Evolutionary conservation across 371 early-diverging fungal species (phyloP).

Genomic region (Umbelopsis sp.): DNA sequence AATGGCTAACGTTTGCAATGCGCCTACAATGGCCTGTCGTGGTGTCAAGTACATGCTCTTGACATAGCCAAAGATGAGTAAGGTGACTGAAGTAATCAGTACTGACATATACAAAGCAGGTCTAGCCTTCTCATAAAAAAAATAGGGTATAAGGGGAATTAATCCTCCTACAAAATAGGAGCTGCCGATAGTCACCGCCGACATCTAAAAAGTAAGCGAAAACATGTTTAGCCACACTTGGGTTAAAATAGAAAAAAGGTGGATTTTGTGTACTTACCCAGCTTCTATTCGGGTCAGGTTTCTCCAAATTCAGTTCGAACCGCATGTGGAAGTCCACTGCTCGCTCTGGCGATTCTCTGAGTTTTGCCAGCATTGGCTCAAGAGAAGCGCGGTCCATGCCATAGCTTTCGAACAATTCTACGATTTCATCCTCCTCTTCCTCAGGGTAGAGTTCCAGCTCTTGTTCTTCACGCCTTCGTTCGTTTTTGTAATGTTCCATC

Average conservation of each 20-base stretch:
- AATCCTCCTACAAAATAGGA: constrained; percentile 74
- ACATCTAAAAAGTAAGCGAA: constrained; percentile 37
- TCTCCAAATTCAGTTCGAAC: constrained; percentile 71
- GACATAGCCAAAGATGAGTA: constrained; percentile 70
- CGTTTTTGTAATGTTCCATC: constrained; percentile 67
- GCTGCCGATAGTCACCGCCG: constrained; percentile 69
- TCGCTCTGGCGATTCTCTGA: constrained; percentile 57
- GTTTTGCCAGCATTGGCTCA: constrained; percentile 59
- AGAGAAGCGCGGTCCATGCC: constrained; percentile 58
- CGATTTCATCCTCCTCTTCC: constrained; percentile 69
- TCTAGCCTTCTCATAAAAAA: constrained; percentile 45
- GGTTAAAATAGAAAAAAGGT: background rate
- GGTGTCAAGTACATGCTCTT: constrained; percentile 65
- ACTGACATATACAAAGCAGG: constrained; percentile 58
- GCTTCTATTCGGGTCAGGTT: constrained; percentile 61
- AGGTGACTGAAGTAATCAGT: constrained; percentile 57
- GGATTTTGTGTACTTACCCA: constrained; percentile 51
- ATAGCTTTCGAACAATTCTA: constrained; percentile 64
- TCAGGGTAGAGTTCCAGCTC: constrained; percentile 65
- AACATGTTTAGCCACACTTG: background rate
- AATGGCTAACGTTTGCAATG: constrained; percentile 62
- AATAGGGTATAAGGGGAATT: constrained; percentile 71
- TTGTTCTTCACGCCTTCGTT: constrained; percentile 58
- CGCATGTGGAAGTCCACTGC: constrained; percentile 81
- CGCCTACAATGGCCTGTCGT: constrained; percentile 46